A percentile compares a stretch with the other conserved stretches of the same genome.
Evolutionary conservation across 1,284 basidiomycete genomes (phyloP).

Genomic region (Ganoderma multipileum): DNA sequence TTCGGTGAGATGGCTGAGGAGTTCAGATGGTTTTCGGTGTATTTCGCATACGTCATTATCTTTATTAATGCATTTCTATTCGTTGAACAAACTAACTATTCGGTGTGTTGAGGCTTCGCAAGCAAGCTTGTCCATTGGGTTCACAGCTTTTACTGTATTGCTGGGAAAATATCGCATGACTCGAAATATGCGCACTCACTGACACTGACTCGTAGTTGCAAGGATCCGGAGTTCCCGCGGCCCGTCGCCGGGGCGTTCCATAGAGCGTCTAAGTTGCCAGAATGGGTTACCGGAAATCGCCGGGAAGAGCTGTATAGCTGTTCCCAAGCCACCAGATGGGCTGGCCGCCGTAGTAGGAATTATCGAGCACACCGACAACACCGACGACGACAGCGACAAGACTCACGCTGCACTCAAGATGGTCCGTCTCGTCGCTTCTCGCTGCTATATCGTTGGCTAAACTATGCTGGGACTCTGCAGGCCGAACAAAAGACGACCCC

Average conservation of each 20-base stretch:
- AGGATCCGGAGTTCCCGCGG: no score
- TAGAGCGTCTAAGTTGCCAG: background rate
- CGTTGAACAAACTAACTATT: background rate
- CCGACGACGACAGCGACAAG: constrained; percentile 34
- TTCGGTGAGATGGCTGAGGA: no score
- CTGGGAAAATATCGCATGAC: no score
- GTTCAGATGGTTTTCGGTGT: background rate
- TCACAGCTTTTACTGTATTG: no score
- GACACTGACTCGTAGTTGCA: no score
- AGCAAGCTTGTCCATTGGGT: no score
- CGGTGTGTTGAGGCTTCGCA: background rate
- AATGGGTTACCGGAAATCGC: constrained; percentile 18
- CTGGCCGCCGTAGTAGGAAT: constrained; percentile 14
- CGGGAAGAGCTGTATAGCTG: constrained; percentile 31
- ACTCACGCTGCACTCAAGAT: constrained; percentile 34
- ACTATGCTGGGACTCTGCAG: constrained; percentile 47
- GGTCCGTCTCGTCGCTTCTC: constrained; percentile 24
- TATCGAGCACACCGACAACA: constrained; percentile 32
- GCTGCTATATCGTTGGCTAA: background rate
- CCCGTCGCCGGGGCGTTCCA: background rate
- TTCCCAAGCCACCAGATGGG: constrained; percentile 37
- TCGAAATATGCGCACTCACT: no score
- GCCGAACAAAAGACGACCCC: constrained; percentile 90
- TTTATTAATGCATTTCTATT: background rate
- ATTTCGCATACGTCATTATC: background rate